Conservation (phyloP, 352 stramenopile genomes). For the Phytophthora podocarpi region DNA sequence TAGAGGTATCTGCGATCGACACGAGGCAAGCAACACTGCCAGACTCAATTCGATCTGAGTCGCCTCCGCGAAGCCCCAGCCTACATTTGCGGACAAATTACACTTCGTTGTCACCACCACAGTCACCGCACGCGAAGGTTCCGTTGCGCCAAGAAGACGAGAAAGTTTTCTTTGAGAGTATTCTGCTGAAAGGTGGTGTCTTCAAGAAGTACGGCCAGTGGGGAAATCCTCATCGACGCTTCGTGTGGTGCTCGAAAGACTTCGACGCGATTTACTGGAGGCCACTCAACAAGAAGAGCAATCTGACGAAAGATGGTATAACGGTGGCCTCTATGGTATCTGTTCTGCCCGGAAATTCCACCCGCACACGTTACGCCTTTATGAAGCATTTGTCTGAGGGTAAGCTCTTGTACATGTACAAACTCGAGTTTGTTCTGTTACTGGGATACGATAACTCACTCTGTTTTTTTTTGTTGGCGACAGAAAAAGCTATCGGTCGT, state of each 20-base stretch:
- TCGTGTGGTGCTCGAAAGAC: slow-evolving; percentile 75
- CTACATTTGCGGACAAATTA: slow-evolving; percentile 16
- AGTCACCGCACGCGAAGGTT: slow-evolving; percentile 10
- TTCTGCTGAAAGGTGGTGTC: slow-evolving; percentile 67
- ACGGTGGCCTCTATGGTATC: slow-evolving; percentile 48
- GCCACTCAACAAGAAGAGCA: slow-evolving; percentile 72
- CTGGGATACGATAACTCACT: background rate
- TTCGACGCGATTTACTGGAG: slow-evolving; percentile 71
- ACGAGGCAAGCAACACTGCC: slow-evolving; percentile 24
- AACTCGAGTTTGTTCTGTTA: background rate
- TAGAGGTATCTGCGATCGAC: slow-evolving; percentile 15
- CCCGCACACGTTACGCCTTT: slow-evolving; percentile 69
- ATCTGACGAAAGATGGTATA: slow-evolving; percentile 62
- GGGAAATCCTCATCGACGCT: slow-evolving; percentile 74
- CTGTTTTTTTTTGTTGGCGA: slow-evolving; percentile 9
- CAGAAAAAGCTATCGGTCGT: slow-evolving; percentile 67
- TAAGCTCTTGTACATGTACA: slow-evolving; percentile 25
- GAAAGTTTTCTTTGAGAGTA: slow-evolving; percentile 54
- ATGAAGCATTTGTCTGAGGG: slow-evolving; percentile 80
- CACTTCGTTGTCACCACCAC: slow-evolving; percentile 3
- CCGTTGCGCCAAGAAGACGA: slow-evolving; percentile 42
- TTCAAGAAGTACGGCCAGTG: slow-evolving; percentile 84
- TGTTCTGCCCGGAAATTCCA: slow-evolving; percentile 63
- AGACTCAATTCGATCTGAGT: slow-evolving; percentile 1
- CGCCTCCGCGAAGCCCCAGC: slow-evolving; percentile 21